Evolutionary conservation across 2,329 filamentous ascomycete species (phyloP), one percentile per base, ranked within the genome.

Genomic region (Zasmidium cellare): DNA sequence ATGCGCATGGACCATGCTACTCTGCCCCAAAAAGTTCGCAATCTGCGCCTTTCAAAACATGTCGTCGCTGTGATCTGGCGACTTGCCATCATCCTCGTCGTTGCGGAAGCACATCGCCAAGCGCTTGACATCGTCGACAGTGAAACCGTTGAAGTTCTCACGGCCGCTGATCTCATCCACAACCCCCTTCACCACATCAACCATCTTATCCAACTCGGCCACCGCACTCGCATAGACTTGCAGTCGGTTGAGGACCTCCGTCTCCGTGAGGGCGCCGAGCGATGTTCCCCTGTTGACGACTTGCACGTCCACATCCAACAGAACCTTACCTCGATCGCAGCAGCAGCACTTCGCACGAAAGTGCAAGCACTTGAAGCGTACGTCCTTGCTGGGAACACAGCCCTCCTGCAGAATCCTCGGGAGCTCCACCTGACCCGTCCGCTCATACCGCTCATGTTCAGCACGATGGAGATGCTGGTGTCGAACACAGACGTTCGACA

Each of bases 331-430:
- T 24, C 20, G 16, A 12, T 41, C 44, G 41, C 56, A 59, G 48
- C 56, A 59, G 22, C 46, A 51, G 52, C 56, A 59, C 19, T 28
- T 31, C 9, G 55, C 41, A 3, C 47, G 47, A 41, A 51, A 55
- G 11, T 18, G 20, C 11, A 59, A 12, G 16, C 44, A 20, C 35
- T 53, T 48, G 25, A 59, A 59, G 22, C 53, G 56, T 16, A 51
- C 47, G 14, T 18, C 23, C 19, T 46, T 22, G 16, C 41, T 22
- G 18, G 47, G 7, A 23, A 45, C 24, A n/a, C 19, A 3, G 3
- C n/a, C n/a, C 3, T 28, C 44, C 14, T 45, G 18, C 38, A 56
- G 3, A 24, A 3, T 19, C 16, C 35, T 41, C 1, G 56, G 56
- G 25, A 59, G 35, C 1, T 55, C 35, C 1, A 59, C 20, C 31